A percentile compares a stretch with the other conserved stretches of the same genome.
Conservation (phyloP, 2,329 filamentous ascomycete genomes). For the Trichoderma breve region DNA sequence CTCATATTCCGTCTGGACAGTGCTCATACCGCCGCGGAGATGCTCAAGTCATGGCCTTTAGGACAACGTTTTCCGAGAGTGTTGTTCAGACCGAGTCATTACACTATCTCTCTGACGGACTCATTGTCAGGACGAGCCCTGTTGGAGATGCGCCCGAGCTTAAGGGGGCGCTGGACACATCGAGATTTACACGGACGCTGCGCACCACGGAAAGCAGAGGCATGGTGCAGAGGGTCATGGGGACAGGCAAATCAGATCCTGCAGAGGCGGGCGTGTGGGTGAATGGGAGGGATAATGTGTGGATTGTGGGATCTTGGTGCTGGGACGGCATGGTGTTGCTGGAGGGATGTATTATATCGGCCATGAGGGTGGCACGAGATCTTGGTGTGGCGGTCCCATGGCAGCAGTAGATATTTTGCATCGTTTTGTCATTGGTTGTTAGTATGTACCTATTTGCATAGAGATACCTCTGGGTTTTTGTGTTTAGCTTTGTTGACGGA, state of each 20-base stretch:
- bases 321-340: constrained; percentile 64
- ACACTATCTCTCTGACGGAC: constrained; percentile 50
- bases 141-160: constrained; percentile 37
- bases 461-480: not conserved
- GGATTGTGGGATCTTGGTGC: constrained; percentile 59
- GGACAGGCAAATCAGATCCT: constrained; percentile 16
- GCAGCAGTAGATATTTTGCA: constrained; percentile 12
- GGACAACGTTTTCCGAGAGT: constrained; percentile 33
- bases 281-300: constrained; percentile 54
- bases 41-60: constrained; percentile 37
- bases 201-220: constrained; percentile 47
- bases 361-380: constrained; percentile 53
- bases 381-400: constrained; percentile 48
- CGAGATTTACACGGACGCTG: constrained; percentile 52
- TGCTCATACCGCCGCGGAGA: constrained; percentile 24
- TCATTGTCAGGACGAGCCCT: constrained; percentile 53
- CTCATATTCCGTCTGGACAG: not conserved
- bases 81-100: constrained; percentile 47
- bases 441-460: not conserved
- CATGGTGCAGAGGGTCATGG: constrained; percentile 48
- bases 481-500: not conserved
- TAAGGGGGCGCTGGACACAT: constrained; percentile 42
- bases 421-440: not conserved
- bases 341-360: constrained; percentile 59
- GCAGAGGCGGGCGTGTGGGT: constrained; percentile 38